Evolutionary conservation across 1,284 basidiomycete genomes (phyloP).

Genomic region (Cutaneotrichosporon sp.): DNA sequence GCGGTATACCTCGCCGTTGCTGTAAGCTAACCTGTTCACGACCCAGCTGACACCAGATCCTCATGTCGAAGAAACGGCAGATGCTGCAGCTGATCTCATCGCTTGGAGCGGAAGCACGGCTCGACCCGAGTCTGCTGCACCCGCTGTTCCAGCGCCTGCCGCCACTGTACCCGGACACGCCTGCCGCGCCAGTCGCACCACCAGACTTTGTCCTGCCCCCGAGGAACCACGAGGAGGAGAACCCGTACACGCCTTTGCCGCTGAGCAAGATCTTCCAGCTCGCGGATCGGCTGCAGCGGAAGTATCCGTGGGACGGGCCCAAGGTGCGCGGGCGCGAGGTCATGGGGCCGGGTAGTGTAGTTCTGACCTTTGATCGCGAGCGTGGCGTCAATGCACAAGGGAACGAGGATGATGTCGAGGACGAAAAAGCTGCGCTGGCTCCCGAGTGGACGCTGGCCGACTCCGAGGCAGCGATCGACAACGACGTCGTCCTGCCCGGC

Average conservation of each 20-base stretch:
- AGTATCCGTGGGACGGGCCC: slow-evolving; percentile 38
- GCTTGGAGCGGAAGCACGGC: slow-evolving; percentile 32
- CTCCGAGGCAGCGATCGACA: slow-evolving; percentile 19
- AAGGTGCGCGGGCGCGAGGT: slow-evolving; percentile 38
- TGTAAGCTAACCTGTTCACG: slow-evolving; percentile 52
- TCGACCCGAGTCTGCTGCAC: slow-evolving; percentile 56
- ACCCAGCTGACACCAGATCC: slow-evolving; percentile 29
- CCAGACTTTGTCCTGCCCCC: not conserved
- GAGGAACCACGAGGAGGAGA: slow-evolving; percentile 18
- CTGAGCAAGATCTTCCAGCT: slow-evolving; percentile 40
- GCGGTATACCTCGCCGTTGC: slow-evolving; percentile 76
- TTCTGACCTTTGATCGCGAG: slow-evolving; percentile 36
- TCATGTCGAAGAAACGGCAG: slow-evolving; percentile 45
- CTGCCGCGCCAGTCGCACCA: slow-evolving; percentile 14
- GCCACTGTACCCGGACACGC: slow-evolving; percentile 53
- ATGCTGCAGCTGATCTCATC: slow-evolving; percentile 33
- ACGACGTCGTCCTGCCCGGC: slow-evolving; percentile 15
- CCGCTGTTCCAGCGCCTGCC: slow-evolving; percentile 69
- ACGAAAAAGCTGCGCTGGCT: slow-evolving; percentile 12
- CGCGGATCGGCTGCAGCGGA: slow-evolving; percentile 34
- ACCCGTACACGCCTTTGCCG: slow-evolving; percentile 38
- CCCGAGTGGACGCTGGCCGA: slow-evolving; percentile 12
- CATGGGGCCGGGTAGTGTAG: slow-evolving; percentile 38
- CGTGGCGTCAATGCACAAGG: slow-evolving; percentile 10
- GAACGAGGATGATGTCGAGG: slow-evolving; percentile 9